Evolutionary conservation across 306 rosid species (phyloP).

Genomic region (Myrica gale): DNA sequence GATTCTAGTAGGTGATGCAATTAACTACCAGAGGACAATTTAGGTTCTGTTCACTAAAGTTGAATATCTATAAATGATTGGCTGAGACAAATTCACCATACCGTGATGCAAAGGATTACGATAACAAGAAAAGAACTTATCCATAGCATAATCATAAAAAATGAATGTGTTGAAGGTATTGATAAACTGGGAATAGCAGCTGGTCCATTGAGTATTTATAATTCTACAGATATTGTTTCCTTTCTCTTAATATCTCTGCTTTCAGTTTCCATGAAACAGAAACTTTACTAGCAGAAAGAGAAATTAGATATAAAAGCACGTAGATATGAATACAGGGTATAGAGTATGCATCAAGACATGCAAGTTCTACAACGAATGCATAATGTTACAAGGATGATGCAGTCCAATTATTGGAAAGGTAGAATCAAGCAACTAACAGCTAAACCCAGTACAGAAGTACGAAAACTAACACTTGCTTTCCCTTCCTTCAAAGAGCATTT

Average conservation of each 20-base stretch:
- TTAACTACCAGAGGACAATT: background rate
- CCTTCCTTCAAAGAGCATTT: constrained; percentile 53
- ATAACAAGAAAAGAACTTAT: background rate
- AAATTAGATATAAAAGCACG: background rate
- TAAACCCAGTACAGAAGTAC: background rate
- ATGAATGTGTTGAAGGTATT: background rate
- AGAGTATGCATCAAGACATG: background rate
- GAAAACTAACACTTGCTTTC: constrained; percentile 54
- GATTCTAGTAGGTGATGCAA: background rate
- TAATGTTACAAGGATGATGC: background rate
- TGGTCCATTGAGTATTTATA: background rate
- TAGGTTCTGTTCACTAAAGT: background rate
- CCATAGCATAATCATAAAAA: background rate
- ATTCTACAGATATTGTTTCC: background rate
- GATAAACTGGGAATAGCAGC: background rate
- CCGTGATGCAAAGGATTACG: background rate
- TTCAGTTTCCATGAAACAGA: background rate
- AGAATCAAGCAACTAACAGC: background rate
- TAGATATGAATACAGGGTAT: background rate
- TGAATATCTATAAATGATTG: background rate
- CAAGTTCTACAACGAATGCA: background rate
- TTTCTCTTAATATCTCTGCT: background rate
- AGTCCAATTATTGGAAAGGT: constrained; percentile 1
- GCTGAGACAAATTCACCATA: background rate
- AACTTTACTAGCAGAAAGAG: background rate